These are phyloP conservation scores for Ustulina deusta DNA, from an alignment of 2,329 filamentous ascomycete genomes.

Conservation along the genomic window DNA sequence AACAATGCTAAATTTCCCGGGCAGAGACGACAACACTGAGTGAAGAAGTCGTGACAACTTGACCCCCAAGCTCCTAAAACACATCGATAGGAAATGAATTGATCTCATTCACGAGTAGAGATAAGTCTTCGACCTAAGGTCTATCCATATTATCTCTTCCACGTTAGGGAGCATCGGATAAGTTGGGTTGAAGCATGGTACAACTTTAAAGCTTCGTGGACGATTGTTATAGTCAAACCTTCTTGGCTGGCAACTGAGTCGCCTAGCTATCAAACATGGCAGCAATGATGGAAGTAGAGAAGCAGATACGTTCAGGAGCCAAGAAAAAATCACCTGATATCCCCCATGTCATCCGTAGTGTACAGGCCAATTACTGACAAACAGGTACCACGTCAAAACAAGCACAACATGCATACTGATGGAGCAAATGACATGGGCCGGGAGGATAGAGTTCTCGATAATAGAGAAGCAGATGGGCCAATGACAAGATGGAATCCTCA, in stretches of 20 bases:
- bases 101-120: not conserved
- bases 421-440: not conserved
- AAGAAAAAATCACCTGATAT: not conserved
- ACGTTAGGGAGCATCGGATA: not conserved
- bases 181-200: not conserved
- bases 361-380: not conserved
- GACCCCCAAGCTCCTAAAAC: too few relatives aligned
- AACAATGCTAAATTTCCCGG: too few relatives aligned
- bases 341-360: not conserved
- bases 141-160: not conserved
- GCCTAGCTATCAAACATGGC: not conserved
- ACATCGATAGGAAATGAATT: not conserved
- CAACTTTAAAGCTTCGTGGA: not conserved
- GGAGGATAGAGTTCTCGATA: not conserved
- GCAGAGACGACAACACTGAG: too few relatives aligned
- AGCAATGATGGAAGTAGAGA: not conserved
- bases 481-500: slow-evolving; percentile 15
- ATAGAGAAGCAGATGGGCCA: slow-evolving; percentile 4
- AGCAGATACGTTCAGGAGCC: too few relatives aligned
- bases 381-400: not conserved
- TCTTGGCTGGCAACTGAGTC: not conserved
- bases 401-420: not conserved
- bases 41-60: too few relatives aligned
- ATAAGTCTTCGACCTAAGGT: not conserved
- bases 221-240: not conserved